These are phyloP conservation scores for Cordyceps pruinosa DNA, from an alignment of 2,329 filamentous ascomycete species.

Conservation along the genomic window DNA sequence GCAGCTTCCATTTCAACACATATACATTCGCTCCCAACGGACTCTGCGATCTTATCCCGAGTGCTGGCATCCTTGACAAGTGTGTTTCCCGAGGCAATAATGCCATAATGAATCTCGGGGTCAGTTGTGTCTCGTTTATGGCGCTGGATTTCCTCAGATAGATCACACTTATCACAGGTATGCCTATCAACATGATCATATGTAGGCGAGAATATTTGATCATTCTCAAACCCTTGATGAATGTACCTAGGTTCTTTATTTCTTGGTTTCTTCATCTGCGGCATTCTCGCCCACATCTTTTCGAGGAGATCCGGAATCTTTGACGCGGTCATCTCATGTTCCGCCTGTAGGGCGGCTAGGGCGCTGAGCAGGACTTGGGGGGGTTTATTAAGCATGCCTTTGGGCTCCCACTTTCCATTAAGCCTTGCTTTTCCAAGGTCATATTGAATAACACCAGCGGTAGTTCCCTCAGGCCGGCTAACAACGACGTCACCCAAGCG, in stretches of 20 bases:
- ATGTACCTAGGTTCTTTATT: no score
- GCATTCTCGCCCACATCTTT: no score
- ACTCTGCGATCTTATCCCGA: conserved; percentile 14
- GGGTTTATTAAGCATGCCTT: conserved; percentile 12
- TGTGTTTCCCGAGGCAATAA: conserved; percentile 20
- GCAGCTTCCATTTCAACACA: conserved; percentile 23
- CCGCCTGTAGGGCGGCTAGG: no score
- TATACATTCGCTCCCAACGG: conserved; percentile 8
- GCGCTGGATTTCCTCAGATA: neutral
- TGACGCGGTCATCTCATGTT: no score
- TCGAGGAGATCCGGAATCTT: no score
- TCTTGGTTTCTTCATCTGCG: no score
- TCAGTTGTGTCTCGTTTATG: neutral
- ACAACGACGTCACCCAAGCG: conserved; percentile 24
- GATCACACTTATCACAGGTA: conserved; percentile 11
- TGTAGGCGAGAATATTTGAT: conserved; percentile 12
- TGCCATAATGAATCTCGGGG: conserved; percentile 18
- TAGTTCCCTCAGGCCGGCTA: conserved; percentile 15
- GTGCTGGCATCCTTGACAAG: conserved; percentile 15
- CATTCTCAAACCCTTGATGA: conserved; percentile 16
- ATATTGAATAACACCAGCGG: conserved; percentile 20
- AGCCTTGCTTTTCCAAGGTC: conserved; percentile 17
- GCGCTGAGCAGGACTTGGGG: conserved; percentile 12
- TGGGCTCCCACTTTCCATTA: neutral
- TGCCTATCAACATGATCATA: conserved; percentile 9